These are phyloP conservation scores for Chaetomiaceae sp. DNA, from an alignment of 2,329 filamentous ascomycete species.

Conservation along the genomic window DNA sequence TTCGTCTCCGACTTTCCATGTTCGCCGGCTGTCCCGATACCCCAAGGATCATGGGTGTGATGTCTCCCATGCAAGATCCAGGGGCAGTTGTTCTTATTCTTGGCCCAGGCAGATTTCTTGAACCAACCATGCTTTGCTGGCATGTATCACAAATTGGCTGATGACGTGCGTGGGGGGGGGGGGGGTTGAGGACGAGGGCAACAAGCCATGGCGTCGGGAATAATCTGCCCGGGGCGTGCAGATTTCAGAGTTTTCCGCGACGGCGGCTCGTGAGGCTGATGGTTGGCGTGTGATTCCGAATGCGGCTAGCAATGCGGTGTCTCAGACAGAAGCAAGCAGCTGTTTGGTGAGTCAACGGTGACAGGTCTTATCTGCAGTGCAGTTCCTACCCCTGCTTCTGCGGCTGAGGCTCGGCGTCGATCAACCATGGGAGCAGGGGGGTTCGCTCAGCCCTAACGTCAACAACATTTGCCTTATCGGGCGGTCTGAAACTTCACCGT, in stretches of 20 bases:
- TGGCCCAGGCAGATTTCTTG: constrained; percentile 10
- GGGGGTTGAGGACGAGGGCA: neutral
- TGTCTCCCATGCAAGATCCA: constrained; percentile 10
- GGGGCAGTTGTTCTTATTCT: constrained; percentile 2
- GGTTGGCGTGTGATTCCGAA: constrained; percentile 16
- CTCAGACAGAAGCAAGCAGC: neutral
- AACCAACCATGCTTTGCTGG: neutral
- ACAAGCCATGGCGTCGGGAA: constrained; percentile 5
- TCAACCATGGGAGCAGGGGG: constrained; percentile 2
- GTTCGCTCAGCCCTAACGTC: constrained; percentile 8
- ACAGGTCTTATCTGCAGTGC: neutral
- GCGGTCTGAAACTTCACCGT: neutral
- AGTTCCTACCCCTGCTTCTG: neutral
- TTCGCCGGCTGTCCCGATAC: neutral
- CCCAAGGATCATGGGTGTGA: neutral
- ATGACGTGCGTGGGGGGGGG: neutral
- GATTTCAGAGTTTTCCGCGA: constrained; percentile 2
- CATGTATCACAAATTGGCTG: neutral
- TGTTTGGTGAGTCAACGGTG: neutral
- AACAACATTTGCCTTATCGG: neutral
- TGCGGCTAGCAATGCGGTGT: constrained; percentile 15
- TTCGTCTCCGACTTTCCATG: neutral
- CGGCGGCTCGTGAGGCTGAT: neutral
- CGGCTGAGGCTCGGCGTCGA: constrained; percentile 9
- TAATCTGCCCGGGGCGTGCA: constrained; percentile 4